Base-by-base conservation (phyloP, 768 basidiomycete genomes). In the Pisolithus microcarpus region DNA sequence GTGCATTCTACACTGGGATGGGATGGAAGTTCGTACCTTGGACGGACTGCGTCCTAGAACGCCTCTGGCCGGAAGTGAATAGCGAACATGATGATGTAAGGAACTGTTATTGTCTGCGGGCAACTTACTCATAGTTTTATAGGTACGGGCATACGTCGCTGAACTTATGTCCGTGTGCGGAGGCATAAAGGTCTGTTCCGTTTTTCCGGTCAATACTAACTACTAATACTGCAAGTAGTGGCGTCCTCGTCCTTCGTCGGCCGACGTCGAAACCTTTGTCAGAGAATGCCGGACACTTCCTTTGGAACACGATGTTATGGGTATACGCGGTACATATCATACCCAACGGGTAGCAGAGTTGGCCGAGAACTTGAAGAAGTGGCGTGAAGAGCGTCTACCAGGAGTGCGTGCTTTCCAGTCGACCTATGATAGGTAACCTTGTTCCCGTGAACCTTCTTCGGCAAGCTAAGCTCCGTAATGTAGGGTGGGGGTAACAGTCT, bases 371-470 rank as follows among this genome's bases (percentile, higher is more conserved):
- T 84, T 94, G 62, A 77, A 79, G 39, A 63, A 72, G 18, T 90
- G 87, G 90, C 76, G 87, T 30, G 72, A 74, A 37, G 77, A 85
- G 53, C 79, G 91, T 30, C 64, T 82, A 5, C 80, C 88, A 18
- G 89, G 90, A 4, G 79, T 81, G 23, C 79, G 84, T 31, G 89
- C 89, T 4, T 85, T 89, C 60, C 84, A 89, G 59, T 92, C 89
- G 0, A 83, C 78, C n/a, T 91, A 92, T 58, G 91, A 94, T 61
- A 78, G 84, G 78, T 83, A 62, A 7, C 6, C 19, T 15, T 31
- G 5, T 18, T 46, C 34, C 30, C 21, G 7, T 23, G 15, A 5
- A 16, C 11, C 18, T 13, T 10, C 18, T 19, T 34, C 30, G 8
- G 34, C 34, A 13, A 34, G 34, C 34, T 34, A 34, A 34, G 11